Conservation (phyloP, 192 early-diverging fungal species). For the Backusella psychrophila region DNA sequence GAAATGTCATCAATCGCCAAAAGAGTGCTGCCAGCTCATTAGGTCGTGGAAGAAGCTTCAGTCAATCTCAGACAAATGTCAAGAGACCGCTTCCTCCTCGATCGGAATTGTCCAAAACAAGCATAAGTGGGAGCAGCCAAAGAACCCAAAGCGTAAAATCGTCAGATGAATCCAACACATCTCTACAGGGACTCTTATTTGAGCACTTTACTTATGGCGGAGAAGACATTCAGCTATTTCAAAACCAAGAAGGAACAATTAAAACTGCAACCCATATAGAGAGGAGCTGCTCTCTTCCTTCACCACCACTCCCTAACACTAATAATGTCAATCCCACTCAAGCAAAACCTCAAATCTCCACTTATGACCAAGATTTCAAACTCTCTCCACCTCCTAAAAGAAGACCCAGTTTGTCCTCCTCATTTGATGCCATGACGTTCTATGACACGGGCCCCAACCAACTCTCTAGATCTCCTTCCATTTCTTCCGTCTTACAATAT, state of each 20-base stretch:
- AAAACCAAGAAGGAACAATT: neutral
- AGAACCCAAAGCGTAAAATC: neutral
- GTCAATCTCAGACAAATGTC: neutral
- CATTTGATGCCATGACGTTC: conserved; percentile 5
- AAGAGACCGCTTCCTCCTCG: neutral
- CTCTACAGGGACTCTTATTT: neutral
- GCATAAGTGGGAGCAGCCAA: neutral
- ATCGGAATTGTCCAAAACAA: neutral
- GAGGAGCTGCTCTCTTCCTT: neutral
- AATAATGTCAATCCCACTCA: neutral
- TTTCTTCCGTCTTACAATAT: conserved; percentile 5
- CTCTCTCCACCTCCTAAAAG: conserved; percentile 8
- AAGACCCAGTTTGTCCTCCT: neutral
- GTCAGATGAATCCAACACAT: neutral
- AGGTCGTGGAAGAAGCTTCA: neutral
- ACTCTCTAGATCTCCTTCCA: neutral
- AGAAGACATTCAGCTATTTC: conserved; percentile 9
- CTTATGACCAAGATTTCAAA: conserved; percentile 11
- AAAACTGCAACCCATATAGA: neutral
- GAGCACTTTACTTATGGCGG: conserved; percentile 21
- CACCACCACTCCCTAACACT: neutral
- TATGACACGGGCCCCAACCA: neutral
- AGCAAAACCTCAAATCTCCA: neutral
- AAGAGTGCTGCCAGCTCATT: neutral
- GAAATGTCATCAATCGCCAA: neutral